These are phyloP conservation scores for Phaeoacremonium minimum DNA, from an alignment of 2,329 filamentous ascomycete genomes.

Conservation along the genomic window DNA sequence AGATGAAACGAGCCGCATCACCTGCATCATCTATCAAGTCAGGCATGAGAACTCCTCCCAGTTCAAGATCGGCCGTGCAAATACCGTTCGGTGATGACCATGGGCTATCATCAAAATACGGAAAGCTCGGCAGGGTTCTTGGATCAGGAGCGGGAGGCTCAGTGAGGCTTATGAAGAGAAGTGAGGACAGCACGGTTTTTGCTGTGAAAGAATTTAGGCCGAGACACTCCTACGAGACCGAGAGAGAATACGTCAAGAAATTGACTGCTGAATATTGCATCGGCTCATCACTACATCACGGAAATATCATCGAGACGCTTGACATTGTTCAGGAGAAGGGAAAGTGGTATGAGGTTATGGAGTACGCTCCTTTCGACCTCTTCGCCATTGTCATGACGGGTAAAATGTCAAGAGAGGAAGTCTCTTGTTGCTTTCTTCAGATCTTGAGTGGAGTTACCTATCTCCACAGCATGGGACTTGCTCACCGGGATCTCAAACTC, in stretches of 20 bases:
- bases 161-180: slow-evolving; percentile 89
- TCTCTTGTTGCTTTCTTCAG: slow-evolving; percentile 87
- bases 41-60: slow-evolving; percentile 41
- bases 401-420: slow-evolving; percentile 89
- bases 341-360: slow-evolving; percentile 98
- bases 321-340: slow-evolving; percentile 93
- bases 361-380: slow-evolving; percentile 91
- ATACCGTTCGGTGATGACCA: slow-evolving; percentile 95
- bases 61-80: slow-evolving; percentile 48
- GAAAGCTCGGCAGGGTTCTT: slow-evolving; percentile 89
- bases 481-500: slow-evolving; percentile 91
- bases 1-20: slow-evolving; percentile 64
- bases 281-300: slow-evolving; percentile 92
- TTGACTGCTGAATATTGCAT: slow-evolving; percentile 98
- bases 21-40: slow-evolving; percentile 53
- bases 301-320: slow-evolving; percentile 96
- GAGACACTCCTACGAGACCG: slow-evolving; percentile 86
- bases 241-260: slow-evolving; percentile 97
- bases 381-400: slow-evolving; percentile 99
- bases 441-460: slow-evolving; percentile 94
- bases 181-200: slow-evolving; percentile 88
- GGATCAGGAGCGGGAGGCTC: slow-evolving; percentile 94
- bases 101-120: slow-evolving; percentile 84
- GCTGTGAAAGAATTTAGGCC: slow-evolving; percentile 96
- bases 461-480: slow-evolving; percentile 89